These are phyloP conservation scores for Trypanosoma rangeli DNA, from an alignment of 208 protist genomes.

Conservation along the genomic window DNA sequence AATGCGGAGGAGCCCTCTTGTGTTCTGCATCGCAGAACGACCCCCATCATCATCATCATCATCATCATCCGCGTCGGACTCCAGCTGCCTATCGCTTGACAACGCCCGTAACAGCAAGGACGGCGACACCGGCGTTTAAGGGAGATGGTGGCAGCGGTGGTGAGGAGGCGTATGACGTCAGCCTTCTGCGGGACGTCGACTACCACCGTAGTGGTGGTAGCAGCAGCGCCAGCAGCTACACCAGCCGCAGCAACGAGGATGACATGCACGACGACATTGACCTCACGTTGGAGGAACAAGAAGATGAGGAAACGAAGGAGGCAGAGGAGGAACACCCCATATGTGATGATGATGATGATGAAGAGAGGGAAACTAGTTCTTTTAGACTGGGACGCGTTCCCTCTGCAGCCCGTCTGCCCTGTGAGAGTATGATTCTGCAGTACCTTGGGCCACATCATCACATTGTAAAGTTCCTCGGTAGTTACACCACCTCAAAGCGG, in stretches of 20 bases:
- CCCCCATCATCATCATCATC: neutral
- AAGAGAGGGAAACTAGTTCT: neutral
- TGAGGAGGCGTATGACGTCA: neutral
- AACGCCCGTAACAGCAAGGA: neutral
- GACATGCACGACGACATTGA: neutral
- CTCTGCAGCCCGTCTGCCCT: neutral
- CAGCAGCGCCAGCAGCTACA: neutral
- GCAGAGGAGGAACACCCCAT: neutral
- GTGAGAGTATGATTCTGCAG: constrained; percentile 49
- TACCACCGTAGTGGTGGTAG: neutral
- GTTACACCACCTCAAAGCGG: constrained; percentile 39
- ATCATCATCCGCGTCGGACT: neutral
- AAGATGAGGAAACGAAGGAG: neutral
- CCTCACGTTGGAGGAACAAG: neutral
- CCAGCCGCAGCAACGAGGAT: neutral
- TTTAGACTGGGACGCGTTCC: neutral
- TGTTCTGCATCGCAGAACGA: neutral
- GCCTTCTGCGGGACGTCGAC: neutral
- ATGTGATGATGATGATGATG: neutral
- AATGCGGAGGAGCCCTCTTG: neutral
- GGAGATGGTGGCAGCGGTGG: neutral
- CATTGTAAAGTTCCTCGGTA: constrained; percentile 59
- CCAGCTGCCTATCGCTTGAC: neutral
- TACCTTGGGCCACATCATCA: constrained; percentile 64
- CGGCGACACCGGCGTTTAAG: neutral